phyloP scores from a whole-genome alignment of 2,329 filamentous ascomycete species.

The Corinectria fuckeliana region DNA sequence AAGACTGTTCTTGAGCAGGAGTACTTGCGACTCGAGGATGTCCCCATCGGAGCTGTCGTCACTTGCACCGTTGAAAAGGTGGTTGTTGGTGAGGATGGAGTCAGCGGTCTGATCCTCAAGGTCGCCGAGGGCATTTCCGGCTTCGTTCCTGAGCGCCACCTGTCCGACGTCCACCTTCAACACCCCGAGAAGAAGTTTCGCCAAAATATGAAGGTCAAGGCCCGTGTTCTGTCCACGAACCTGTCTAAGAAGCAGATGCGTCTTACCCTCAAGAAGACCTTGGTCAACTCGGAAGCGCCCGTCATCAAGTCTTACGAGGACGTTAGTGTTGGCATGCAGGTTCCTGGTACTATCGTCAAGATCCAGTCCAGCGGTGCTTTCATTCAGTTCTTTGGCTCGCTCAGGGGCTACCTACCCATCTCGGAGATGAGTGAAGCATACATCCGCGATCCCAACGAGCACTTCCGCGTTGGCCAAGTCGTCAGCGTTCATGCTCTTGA shows the following conservation, averaged over 20 bases:
- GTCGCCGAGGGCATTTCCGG: constrained; percentile 87
- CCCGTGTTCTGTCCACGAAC: constrained; percentile 83
- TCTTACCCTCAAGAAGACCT: constrained; percentile 90
- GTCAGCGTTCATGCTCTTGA: constrained; percentile 88
- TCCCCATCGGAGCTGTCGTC: constrained; percentile 80
- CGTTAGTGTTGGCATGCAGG: constrained; percentile 75
- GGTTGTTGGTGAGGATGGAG: constrained; percentile 76
- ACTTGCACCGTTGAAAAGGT: constrained; percentile 86
- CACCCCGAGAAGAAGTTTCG: constrained; percentile 97
- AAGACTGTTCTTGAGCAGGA: constrained; percentile 82
- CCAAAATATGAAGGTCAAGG: constrained; percentile 83
- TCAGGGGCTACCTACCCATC: constrained; percentile 88
- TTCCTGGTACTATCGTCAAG: constrained; percentile 86
- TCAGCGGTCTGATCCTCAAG: constrained; percentile 81
- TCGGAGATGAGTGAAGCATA: constrained; percentile 98
- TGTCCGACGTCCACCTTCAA: constrained; percentile 86
- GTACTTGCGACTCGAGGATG: constrained; percentile 90
- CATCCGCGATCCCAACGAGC: constrained; percentile 85
- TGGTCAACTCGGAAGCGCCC: constrained; percentile 87
- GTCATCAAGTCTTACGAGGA: constrained; percentile 80
- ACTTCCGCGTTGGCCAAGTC: constrained; percentile 90
- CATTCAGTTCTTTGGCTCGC: constrained; percentile 86
- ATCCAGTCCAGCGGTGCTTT: constrained; percentile 80
- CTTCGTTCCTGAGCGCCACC: constrained; percentile 85
- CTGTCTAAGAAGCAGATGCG: constrained; percentile 77